These are phyloP conservation scores for Trichoderma cornu-damae DNA, from an alignment of 2,329 filamentous ascomycete genomes.

Conservation along the genomic window DNA sequence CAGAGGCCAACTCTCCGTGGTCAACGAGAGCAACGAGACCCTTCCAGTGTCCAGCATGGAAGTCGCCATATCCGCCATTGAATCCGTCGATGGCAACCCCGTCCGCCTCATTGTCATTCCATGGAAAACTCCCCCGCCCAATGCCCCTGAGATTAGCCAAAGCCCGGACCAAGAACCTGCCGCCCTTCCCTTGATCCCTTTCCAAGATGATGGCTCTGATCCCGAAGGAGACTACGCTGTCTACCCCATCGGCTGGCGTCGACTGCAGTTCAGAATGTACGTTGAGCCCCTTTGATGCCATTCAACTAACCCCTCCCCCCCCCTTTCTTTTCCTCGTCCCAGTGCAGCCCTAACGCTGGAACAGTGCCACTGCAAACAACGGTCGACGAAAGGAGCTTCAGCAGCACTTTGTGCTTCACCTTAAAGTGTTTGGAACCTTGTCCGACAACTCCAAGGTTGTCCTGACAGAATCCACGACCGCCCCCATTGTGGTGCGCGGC, in stretches of 20 bases:
- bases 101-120: slow-evolving; percentile 95
- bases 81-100: slow-evolving; percentile 87
- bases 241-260: slow-evolving; percentile 90
- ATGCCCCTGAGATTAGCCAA: slow-evolving; percentile 61
- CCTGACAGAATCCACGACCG: slow-evolving; percentile 77
- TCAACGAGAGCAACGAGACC: slow-evolving; percentile 78
- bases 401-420: slow-evolving; percentile 86
- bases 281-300: slow-evolving; percentile 25
- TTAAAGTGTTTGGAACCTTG: slow-evolving; percentile 80
- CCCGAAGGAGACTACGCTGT: slow-evolving; percentile 76
- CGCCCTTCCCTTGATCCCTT: slow-evolving; percentile 67
- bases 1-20: slow-evolving; percentile 68
- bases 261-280: slow-evolving; percentile 82
- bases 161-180: slow-evolving; percentile 77
- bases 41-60: slow-evolving; percentile 79
- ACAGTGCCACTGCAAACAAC: slow-evolving; percentile 88
- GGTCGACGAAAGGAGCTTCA: slow-evolving; percentile 90
- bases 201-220: slow-evolving; percentile 55
- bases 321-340: background rate
- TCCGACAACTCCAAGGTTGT: slow-evolving; percentile 77
- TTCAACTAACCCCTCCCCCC: no score
- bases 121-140: slow-evolving; percentile 91
- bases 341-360: background rate
- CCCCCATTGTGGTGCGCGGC: slow-evolving; percentile 88
- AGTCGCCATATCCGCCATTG: slow-evolving; percentile 83